Evolutionary conservation across 2,329 filamentous ascomycete species (phyloP).

Genomic region (Ophiostoma sp.): DNA sequence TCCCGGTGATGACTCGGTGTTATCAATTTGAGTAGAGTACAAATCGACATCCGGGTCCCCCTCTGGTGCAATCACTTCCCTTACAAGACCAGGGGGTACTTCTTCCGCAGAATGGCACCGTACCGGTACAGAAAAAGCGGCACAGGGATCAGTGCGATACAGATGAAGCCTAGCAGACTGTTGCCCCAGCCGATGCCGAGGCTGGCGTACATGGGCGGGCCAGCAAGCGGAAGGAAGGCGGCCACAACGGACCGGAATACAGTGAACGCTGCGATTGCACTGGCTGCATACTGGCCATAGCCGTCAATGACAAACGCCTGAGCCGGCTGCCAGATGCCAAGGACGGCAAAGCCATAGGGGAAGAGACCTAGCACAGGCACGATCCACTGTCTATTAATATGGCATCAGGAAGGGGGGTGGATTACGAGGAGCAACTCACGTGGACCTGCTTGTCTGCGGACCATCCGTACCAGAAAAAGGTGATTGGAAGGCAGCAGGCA

Average conservation of each 20-base stretch:
- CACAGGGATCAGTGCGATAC: constrained; percentile 45
- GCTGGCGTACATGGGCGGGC: constrained; percentile 49
- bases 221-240: constrained; percentile 53
- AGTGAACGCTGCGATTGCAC: constrained; percentile 55
- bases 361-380: constrained; percentile 27
- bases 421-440: constrained; percentile 13
- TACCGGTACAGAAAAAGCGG: constrained; percentile 54
- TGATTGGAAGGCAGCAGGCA: constrained; percentile 33
- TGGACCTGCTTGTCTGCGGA: constrained; percentile 29
- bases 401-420: not conserved
- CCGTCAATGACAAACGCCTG: constrained; percentile 55
- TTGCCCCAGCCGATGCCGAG: constrained; percentile 48
- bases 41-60: not conserved
- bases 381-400: constrained; percentile 19
- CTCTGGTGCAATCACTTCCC: too few relatives aligned
- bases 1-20: not conserved
- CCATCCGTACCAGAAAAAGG: constrained; percentile 40
- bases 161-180: constrained; percentile 38
- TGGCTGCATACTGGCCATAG: constrained; percentile 52
- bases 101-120: constrained; percentile 33
- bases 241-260: constrained; percentile 51
- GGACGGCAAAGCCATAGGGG: constrained; percentile 33
- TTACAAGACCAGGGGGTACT: constrained; percentile 20
- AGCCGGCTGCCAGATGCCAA: constrained; percentile 34
- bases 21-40: too few relatives aligned